These are phyloP conservation scores for Nyctanthes arbortristis DNA, from an alignment of 257 asterid genomes.

Conservation along the genomic window DNA sequence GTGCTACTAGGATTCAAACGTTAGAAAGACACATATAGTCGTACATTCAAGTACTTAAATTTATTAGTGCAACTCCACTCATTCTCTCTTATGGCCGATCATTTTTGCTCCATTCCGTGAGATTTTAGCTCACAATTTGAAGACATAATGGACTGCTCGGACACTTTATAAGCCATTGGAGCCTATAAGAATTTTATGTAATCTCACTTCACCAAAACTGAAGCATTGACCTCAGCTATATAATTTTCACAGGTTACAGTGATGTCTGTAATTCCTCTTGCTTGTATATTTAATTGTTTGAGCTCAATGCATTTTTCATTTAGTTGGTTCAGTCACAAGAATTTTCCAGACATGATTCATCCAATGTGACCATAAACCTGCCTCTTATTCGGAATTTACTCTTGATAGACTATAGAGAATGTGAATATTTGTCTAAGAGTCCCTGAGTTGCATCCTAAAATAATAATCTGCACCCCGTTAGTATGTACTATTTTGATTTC, in stretches of 20 bases:
- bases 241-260: not conserved
- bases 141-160: not conserved
- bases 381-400: not conserved
- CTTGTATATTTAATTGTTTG: not conserved
- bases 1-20: not conserved
- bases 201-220: not conserved
- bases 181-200: not conserved
- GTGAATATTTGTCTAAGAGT: not conserved
- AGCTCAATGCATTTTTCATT: not conserved
- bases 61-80: not conserved
- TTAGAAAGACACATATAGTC: not conserved
- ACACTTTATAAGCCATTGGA: not conserved
- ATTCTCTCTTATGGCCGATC: not conserved
- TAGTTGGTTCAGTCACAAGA: not conserved
- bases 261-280: not conserved
- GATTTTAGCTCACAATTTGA: not conserved
- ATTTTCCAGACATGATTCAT: not conserved
- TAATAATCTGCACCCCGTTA: conserved; percentile 1
- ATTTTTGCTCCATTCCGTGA: not conserved
- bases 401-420: not conserved
- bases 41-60: not conserved
- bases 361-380: not conserved
- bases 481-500: conserved; percentile 3
- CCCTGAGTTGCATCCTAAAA: conserved; percentile 6
- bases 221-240: not conserved